Base-by-base conservation (phyloP, 306 rosid genomes). In the Quercus mongolica region DNA sequence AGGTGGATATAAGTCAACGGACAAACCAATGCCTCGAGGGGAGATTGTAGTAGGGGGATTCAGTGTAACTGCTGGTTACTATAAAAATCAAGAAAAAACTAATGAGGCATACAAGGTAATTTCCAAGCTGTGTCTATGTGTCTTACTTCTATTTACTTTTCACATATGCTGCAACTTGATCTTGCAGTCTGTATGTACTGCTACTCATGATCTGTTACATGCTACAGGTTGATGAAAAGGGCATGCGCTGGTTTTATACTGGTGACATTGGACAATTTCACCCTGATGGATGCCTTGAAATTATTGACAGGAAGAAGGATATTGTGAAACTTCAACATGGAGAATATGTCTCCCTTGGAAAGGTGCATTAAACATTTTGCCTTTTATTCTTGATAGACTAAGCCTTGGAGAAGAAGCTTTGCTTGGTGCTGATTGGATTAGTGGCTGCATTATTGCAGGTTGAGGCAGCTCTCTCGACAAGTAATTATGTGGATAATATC, bases 271-370 rank as follows among this genome's bases (percentile, higher is more conserved):
- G 98, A 73, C 77, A 57, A 84, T 91, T 92, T 74, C 94, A 95
- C 81, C 88, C 91, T n/a, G 98, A 95, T 79, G 97, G 97, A 31
- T 92, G 95, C 84, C 97, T 92, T 31, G 97, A 95, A 85, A 89
- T 92, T 83, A 91, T 95, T 33, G 99, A 95, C 71, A 90, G 99
- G 82, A 95, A 90, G 85, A 92, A 95, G 82, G 99, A 92, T 80
- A 94, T 92, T 23, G 97, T 94, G 78, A 94, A 95, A 88, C 99
- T 94, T 86, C 99, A 94, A 85, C 94, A 94, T 74, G 99, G 99
- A 80, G 99, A 94, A 41, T 94, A 95, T 83, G 61, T 92, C 56
- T 95, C 99, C 52, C 97, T 92, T 5, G 98, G 99, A 73, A 95
- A 92, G 98, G 99, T 95, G 80, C 69, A 26, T 57, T 57, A 44